These are phyloP conservation scores for Coemansia sp. DNA, from an alignment of 192 early-diverging fungal genomes.

Conservation along the genomic window DNA sequence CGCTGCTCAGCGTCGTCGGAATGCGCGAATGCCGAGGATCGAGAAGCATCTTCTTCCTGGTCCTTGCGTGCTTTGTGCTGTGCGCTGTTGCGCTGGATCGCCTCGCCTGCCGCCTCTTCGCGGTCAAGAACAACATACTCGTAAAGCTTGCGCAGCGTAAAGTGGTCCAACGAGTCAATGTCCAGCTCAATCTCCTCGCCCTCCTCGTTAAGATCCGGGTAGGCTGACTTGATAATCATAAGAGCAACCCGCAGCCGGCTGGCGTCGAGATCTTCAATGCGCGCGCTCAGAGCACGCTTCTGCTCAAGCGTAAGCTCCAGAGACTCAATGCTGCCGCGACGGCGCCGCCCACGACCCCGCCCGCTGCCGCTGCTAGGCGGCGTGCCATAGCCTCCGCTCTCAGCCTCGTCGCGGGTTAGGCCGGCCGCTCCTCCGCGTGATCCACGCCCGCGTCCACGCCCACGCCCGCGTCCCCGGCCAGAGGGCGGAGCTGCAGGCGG, in stretches of 20 bases:
- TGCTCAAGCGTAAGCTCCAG: slow-evolving; percentile 74
- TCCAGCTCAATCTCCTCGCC: slow-evolving; percentile 94
- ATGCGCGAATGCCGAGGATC: slow-evolving; percentile 41
- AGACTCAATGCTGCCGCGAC: slow-evolving; percentile 46
- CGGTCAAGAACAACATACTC: slow-evolving; percentile 70
- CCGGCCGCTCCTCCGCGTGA: slow-evolving; percentile 34
- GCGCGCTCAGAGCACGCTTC: slow-evolving; percentile 72
- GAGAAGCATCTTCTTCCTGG: slow-evolving; percentile 38
- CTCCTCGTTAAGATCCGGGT: slow-evolving; percentile 52
- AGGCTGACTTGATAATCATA: slow-evolving; percentile 51
- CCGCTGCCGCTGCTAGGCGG: slow-evolving; percentile 1
- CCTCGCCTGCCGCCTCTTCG: slow-evolving; percentile 48
- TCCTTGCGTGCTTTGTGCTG: slow-evolving; percentile 48
- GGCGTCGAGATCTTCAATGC: slow-evolving; percentile 33
- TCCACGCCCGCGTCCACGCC: slow-evolving; percentile 33
- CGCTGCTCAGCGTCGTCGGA: slow-evolving; percentile 23
- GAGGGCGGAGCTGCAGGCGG: slow-evolving; percentile 5
- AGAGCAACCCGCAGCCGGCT: slow-evolving; percentile 39
- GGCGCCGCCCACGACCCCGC: slow-evolving; percentile 33
- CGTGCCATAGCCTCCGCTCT: background rate
- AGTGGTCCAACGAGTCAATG: slow-evolving; percentile 82
- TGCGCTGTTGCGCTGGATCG: slow-evolving; percentile 44
- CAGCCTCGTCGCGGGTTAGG: slow-evolving; percentile 23
- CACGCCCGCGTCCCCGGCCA: slow-evolving; percentile 24
- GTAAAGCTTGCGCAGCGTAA: slow-evolving; percentile 79